Conservation (phyloP, 73 alveolate genomes). For the Uronychia binucleata region DNA sequence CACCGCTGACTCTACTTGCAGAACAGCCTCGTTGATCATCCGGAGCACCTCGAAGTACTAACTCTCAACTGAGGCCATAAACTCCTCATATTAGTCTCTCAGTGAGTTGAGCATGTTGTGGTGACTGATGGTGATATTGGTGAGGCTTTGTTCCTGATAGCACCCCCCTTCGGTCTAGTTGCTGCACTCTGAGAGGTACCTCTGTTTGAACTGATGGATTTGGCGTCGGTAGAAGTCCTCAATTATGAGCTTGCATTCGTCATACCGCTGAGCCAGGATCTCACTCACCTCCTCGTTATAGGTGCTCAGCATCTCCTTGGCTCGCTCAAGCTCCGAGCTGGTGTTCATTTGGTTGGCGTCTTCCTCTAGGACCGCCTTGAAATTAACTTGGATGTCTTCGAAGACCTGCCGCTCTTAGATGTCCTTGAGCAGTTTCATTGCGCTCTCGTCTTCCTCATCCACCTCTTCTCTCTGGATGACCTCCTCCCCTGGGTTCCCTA, state of each 20-base stretch:
- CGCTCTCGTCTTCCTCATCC: conserved; percentile 10
- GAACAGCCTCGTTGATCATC: conserved; percentile 9
- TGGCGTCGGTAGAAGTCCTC: conserved; percentile 32
- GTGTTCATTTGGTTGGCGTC: not conserved
- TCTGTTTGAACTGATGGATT: conserved; percentile 14
- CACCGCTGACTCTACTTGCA: not conserved
- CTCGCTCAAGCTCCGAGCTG: not conserved
- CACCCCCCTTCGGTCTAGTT: too few relatives aligned
- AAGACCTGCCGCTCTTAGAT: conserved; percentile 44
- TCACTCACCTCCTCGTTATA: conserved; percentile 28
- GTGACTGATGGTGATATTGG: conserved; percentile 15
- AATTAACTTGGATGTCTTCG: conserved; percentile 55
- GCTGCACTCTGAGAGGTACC: not conserved
- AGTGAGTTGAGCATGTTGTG: not conserved
- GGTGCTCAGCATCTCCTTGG: not conserved
- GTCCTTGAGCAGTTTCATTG: conserved; percentile 44
- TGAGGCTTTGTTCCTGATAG: not conserved
- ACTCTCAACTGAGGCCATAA: conserved; percentile 9
- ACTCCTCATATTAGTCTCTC: conserved; percentile 22
- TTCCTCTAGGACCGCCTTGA: conserved; percentile 5
- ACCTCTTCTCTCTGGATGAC: not conserved
- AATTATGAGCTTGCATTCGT: conserved; percentile 46
- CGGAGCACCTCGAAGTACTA: conserved; percentile 13
- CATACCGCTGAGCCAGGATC: conserved; percentile 44
- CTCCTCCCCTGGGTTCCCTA: not conserved